Conservation (phyloP, 257 asterid species). For the Rhazya stricta region DNA sequence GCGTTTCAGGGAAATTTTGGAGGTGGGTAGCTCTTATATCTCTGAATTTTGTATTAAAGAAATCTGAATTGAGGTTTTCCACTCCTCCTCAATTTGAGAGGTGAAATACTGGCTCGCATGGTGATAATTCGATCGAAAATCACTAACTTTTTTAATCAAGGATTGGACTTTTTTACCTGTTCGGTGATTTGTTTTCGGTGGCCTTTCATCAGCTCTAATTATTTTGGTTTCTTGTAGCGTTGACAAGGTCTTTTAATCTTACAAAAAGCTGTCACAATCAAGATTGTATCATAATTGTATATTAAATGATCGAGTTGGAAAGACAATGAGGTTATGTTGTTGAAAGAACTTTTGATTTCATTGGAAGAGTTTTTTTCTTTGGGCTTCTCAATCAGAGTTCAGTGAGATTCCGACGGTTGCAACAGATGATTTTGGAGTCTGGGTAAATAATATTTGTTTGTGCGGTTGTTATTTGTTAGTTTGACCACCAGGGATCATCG, state of each 20-base stretch:
- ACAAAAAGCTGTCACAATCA: constrained; percentile 51
- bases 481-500: constrained; percentile 33
- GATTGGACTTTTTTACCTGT: constrained; percentile 16
- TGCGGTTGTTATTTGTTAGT: constrained; percentile 37
- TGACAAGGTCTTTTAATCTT: constrained; percentile 32
- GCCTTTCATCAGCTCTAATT: constrained; percentile 16
- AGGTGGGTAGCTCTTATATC: constrained; percentile 11
- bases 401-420: constrained; percentile 30
- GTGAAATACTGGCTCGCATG: background rate
- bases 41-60: background rate
- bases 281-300: constrained; percentile 21
- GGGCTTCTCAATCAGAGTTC: constrained; percentile 21
- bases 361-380: constrained; percentile 9
- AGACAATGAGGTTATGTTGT: constrained; percentile 26
- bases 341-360: constrained; percentile 26
- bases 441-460: constrained; percentile 34
- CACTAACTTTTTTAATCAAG: constrained; percentile 5
- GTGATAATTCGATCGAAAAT: constrained; percentile 3
- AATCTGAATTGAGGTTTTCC: background rate
- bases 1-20: constrained; percentile 35
- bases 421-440: constrained; percentile 26
- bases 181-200: constrained; percentile 9
- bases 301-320: constrained; percentile 35
- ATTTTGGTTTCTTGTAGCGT: constrained; percentile 25
- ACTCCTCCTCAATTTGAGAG: background rate